Base-by-base conservation (phyloP, 306 rosid species). In the Arachis stenosperma region DNA sequence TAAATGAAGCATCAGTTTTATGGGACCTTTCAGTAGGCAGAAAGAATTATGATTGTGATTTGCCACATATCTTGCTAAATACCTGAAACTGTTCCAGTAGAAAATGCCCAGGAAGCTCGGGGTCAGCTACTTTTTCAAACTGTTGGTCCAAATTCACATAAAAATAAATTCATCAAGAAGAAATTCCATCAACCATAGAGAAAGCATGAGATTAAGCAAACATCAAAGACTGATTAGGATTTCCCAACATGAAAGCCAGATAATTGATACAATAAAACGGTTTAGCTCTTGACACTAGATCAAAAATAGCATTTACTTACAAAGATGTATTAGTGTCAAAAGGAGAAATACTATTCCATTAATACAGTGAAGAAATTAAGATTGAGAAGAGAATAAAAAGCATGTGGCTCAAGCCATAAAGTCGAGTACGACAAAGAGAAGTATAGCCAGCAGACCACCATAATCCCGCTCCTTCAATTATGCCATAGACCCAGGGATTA, bases 71-170 rank as follows among this genome's bases (percentile, higher is more conserved):
- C 17, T 52, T 14, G 62, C 70, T 7, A 53, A 65, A 58, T 85
- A 89, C 98, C 98, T 94, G 98, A 85, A 88, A 94, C 77, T 94
- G 98, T 79, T 91, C 98, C 42, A 94, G 83, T 51, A 94, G 84
- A 81, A 94, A 94, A 74, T 94, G 97, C 78, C 93, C 98, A 37
- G 98, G 92, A 81, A 94, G 97, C 88, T 94, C 98, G 5, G 98
- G 97, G 74, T 94, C 98, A 40, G 83, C 85, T 59, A 81, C 75
- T 52, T 78, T 85, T 79, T 89, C 91, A 65, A 91, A 94, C 98
- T 94, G 91, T 72, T 48, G 70, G 29, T 82, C 79, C 76, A 78
- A 76, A 80, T 78, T 79, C 73, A 65, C 77, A 86, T 50, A 67
- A 65, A 67, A 78, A 53, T 33, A 65, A 44, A 67, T 81, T 71